Percentiles rank a stretch among this genome's conserved stretches.
These are phyloP conservation scores for Neurospora crassa DNA, from an alignment of 2,329 filamentous ascomycete species.

Conservation along the genomic window DNA sequence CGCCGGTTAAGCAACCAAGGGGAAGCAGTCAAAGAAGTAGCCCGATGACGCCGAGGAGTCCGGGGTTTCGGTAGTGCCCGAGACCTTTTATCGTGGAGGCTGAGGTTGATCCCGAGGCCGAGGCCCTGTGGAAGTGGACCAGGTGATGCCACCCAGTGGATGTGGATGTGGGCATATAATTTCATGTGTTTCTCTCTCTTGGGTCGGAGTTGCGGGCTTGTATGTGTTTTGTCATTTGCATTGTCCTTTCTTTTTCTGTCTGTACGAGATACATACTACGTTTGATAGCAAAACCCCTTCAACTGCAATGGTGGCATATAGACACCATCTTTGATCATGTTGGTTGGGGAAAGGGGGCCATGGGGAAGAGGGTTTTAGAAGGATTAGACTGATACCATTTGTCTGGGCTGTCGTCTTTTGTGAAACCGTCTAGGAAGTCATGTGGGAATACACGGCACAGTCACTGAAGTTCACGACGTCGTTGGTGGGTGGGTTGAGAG, in stretches of 20 bases:
- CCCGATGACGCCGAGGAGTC: constrained; percentile 5
- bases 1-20: constrained; percentile 1
- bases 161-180: background rate
- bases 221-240: background rate
- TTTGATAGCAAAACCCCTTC: background rate
- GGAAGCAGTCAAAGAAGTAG: background rate
- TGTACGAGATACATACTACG: background rate
- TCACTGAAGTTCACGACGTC: background rate
- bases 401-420: background rate
- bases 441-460: background rate
- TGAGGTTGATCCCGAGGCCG: background rate
- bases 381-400: constrained; percentile 3
- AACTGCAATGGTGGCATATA: background rate
- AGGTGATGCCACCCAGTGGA: background rate
- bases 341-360: background rate
- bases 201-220: background rate
- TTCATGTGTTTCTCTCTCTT: background rate
- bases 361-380: background rate
- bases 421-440: background rate
- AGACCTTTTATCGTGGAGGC: background rate
- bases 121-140: background rate
- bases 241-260: background rate
- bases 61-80: constrained; percentile 12
- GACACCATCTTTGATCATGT: background rate
- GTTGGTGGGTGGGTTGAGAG: background rate